Base-by-base conservation (phyloP, 768 basidiomycete genomes). In the Lenzites betulinus region DNA sequence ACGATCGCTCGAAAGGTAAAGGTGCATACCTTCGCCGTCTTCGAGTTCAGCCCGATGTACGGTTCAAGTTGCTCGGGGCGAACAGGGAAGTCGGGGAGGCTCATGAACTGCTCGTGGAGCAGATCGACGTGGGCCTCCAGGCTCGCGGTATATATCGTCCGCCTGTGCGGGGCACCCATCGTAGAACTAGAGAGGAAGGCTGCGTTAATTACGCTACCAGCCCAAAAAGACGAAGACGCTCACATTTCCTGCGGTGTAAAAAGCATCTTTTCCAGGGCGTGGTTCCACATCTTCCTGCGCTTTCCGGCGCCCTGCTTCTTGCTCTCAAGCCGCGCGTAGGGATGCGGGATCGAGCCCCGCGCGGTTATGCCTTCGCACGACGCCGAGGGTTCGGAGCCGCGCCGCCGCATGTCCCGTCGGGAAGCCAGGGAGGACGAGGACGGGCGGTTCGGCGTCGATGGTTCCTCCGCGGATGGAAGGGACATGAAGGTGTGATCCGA, bases 221-320 rank as follows among this genome's bases (percentile, higher is more conserved):
- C 38, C 30, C 42, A n/a, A 26, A 2, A 16, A 18, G 13, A 13
- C 16, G n/a, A 25, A 16, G 30, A 18, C 51, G 78, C 81, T 51
- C 62, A 88, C 87, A 92, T 68, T 70, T 92, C 89, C 49, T 82
- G 81, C 0, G 87, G 80, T 7, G 75, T 79, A 72, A 91, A 91
- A 25, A 91, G 76, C 15, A 78, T 78, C 69, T 90, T 90, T 72
- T 92, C 90, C 58, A 90, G 81, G 1, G 84, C 83, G 63, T 90
- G 90, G 50, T 86, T 87, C 90, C 90, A 92, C 16, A 88, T 87
- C 68, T 85, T 87, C 18, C 89, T 81, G 3, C 86, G 83, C 72
- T 90, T 90, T 13, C 62, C 62, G 6, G 81, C 78, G 49, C 81
- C 81, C 47, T 84, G 84, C 58, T 70, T 67, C 69, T 85, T 86